Conservation (phyloP, 345 rosid genomes). For the Camelina laxa region DNA sequence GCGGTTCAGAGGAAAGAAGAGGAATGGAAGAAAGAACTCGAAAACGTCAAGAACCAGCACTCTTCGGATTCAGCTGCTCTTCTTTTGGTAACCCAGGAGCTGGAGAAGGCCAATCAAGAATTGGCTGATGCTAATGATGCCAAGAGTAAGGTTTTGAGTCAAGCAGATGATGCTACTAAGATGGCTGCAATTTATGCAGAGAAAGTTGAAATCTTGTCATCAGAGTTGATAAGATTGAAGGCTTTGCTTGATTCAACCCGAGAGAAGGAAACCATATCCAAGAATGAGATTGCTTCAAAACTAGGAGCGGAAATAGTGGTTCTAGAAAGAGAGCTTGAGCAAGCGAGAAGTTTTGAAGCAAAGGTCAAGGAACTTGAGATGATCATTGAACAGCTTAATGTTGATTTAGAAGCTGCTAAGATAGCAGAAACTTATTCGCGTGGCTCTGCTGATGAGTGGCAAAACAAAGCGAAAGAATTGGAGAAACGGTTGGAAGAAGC, state of each 20-base stretch:
- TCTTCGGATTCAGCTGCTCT: slow-evolving; percentile 78
- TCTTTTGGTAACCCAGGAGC: slow-evolving; percentile 65
- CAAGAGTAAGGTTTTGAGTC: slow-evolving; percentile 72
- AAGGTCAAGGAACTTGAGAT: slow-evolving; percentile 65
- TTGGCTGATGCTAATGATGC: slow-evolving; percentile 66
- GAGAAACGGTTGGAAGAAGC: slow-evolving; percentile 69
- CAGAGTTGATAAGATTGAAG: slow-evolving; percentile 67
- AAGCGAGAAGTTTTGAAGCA: slow-evolving; percentile 52
- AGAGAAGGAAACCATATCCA: slow-evolving; percentile 59
- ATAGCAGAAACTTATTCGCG: slow-evolving; percentile 84
- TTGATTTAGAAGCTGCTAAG: slow-evolving; percentile 80
- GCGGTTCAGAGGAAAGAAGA: slow-evolving; percentile 83
- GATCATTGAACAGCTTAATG: slow-evolving; percentile 69
- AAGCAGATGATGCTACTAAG: slow-evolving; percentile 87
- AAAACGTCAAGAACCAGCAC: slow-evolving; percentile 72
- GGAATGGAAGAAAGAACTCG: slow-evolving; percentile 80
- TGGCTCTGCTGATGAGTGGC: slow-evolving; percentile 69
- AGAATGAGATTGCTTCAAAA: slow-evolving; percentile 54
- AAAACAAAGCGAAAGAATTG: slow-evolving; percentile 54
- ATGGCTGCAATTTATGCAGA: slow-evolving; percentile 80
- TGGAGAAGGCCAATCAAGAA: slow-evolving; percentile 73
- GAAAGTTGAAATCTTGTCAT: slow-evolving; percentile 73
- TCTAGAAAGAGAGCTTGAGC: slow-evolving; percentile 66
- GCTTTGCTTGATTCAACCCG: slow-evolving; percentile 74
- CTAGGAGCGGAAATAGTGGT: slow-evolving; percentile 61